A percentile compares a stretch with the other conserved stretches of the same genome.
Evolutionary conservation across 768 basidiomycete genomes (phyloP).

Genomic region (Tulasnella sp.): DNA sequence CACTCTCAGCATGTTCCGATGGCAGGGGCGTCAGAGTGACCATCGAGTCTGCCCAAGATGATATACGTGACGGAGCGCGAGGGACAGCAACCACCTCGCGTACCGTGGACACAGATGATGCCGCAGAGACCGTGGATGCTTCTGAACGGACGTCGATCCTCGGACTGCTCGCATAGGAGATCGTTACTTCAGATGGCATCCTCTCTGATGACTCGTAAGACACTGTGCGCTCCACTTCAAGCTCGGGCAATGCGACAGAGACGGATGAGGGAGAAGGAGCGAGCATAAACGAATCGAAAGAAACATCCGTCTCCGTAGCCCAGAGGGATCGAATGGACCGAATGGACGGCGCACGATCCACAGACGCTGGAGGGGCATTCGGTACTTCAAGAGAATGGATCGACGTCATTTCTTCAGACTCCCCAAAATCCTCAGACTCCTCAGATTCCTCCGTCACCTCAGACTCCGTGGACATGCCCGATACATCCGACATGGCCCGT

Average conservation of each 20-base stretch:
- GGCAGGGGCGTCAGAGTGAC: background rate
- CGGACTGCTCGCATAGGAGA: background rate
- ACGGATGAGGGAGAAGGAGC: conserved; percentile 49
- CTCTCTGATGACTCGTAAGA: conserved; percentile 20
- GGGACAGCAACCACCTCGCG: background rate
- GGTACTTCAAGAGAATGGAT: background rate
- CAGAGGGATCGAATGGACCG: conserved; percentile 29
- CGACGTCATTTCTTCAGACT: background rate
- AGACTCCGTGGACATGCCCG: background rate
- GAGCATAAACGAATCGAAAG: conserved; percentile 71
- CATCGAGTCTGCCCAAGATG: conserved; percentile 1
- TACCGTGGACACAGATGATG: background rate
- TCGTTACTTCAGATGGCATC: background rate
- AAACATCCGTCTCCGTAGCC: conserved; percentile 52
- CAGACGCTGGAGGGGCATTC: conserved; percentile 1
- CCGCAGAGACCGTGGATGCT: background rate
- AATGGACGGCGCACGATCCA: conserved; percentile 7
- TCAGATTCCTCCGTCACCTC: too few species aligned
- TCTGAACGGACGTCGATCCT: background rate
- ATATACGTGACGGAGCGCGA: background rate
- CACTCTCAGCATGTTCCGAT: background rate
- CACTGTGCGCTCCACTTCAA: conserved; percentile 27
- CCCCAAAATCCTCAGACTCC: background rate
- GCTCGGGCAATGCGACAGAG: conserved; percentile 44
- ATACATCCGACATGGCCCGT: background rate